Base-by-base conservation (phyloP, 352 stramenopile species). In the Phytophthora agathidicida region DNA sequence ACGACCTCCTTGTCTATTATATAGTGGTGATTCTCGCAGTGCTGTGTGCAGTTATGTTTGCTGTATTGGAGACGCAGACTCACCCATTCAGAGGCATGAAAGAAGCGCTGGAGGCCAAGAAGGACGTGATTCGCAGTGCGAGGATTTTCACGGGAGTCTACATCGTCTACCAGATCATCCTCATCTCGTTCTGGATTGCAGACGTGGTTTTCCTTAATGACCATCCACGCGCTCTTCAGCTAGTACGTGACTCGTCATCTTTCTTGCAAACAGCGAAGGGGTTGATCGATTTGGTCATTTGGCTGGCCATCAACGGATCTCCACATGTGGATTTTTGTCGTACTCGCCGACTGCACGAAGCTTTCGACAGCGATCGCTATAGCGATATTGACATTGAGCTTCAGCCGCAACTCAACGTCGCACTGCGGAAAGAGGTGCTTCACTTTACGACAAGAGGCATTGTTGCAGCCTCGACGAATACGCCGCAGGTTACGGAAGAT, bases 381-480 rank as follows among this genome's bases (percentile, higher is more conserved):
- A 94, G 81, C 30, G 85, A 94, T 43, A 65, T 93, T 3, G 80
- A 93, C 37, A 86, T 94, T 31, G 81, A 93, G 54, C 68, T 93
- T 0, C 77, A 94, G 62, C 85, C 85, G 3, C 87, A 96, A 47
- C 69, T 96, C 19, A 96, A 96, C 57, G 74, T 91, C 2, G 88
- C 83, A 9, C 46, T 96, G 44, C 80, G 88, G 5, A 94, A 93
- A 48, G 88, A 96, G 61, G 86, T 96, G 35, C 79, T 96, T 36
- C 84, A 94, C 39, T 96, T 95, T 43, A 94, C 88, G 14, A 96
- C 87, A 2, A 79, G 85, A 35, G 88, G 88, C 6, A 83, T 96
- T 19, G 84, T 94, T 2, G 85, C 85, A 14, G 83, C 85, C 14
- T 93, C 83, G 20, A 75, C 78, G 1, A 91, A 92, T 51, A 74